Evolutionary conservation across 805 yeast genomes (phyloP).

Genomic region (Wickerhamiella lipophila): DNA sequence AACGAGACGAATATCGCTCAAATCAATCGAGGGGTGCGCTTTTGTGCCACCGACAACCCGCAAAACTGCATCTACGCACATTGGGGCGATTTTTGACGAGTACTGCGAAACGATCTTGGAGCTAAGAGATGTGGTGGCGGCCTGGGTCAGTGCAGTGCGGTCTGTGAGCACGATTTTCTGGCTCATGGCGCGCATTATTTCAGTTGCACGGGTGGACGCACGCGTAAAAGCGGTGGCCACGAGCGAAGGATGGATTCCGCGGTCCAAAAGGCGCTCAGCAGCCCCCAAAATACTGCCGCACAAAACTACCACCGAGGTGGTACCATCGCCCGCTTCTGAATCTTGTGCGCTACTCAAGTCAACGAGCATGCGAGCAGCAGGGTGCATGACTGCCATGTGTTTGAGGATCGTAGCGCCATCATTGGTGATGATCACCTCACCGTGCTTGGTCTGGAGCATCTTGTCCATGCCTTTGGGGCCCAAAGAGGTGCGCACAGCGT

Average conservation of each 20-base stretch:
- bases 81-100: constrained; percentile 72
- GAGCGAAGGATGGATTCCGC: constrained; percentile 87
- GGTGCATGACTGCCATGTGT: constrained; percentile 97
- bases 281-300: constrained; percentile 93
- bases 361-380: constrained; percentile 97
- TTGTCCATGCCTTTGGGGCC: constrained; percentile 99
- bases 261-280: constrained; percentile 76
- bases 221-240: constrained; percentile 88
- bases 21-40: constrained; percentile 56
- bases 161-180: constrained; percentile 67
- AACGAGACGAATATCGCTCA: constrained; percentile 75
- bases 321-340: constrained; percentile 99
- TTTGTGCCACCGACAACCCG: constrained; percentile 53
- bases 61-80: constrained; percentile 87
- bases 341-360: constrained; percentile 97
- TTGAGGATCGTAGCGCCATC: constrained; percentile 95
- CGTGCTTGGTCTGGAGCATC: constrained; percentile 82
- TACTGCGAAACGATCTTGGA: constrained; percentile 94
- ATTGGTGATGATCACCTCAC: constrained; percentile 87
- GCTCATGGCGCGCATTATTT: constrained; percentile 74
- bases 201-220: constrained; percentile 74
- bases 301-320: constrained; percentile 90
- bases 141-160: constrained; percentile 70
- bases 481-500: constrained; percentile 84
- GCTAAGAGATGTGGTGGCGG: constrained; percentile 87